phyloP scores from a whole-genome alignment of 228 moss, liverwort and hornwort genomes.

The Sphagnum fallax region DNA sequence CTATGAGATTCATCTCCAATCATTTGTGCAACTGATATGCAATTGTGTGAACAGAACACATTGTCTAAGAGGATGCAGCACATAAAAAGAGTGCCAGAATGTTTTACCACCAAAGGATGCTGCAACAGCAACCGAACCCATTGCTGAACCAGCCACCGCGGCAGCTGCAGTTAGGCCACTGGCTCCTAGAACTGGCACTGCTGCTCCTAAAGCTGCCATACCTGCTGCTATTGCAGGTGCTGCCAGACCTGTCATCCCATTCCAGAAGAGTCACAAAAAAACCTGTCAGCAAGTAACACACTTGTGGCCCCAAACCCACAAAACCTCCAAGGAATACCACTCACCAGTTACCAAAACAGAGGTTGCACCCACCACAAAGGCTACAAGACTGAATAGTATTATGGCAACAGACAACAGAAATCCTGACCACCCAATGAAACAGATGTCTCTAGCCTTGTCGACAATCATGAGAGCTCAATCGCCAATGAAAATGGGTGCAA shows the following conservation, averaged over 20 bases:
- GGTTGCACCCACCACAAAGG: no score
- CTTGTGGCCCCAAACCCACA: no score
- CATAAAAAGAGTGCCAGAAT: no score
- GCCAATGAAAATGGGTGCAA: no score
- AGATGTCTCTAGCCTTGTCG: no score
- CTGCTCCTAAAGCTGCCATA: slow-evolving; percentile 75
- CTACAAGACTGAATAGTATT: no score
- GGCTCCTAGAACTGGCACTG: slow-evolving; percentile 60
- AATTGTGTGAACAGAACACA: not conserved
- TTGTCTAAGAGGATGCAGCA: no score
- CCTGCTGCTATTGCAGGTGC: slow-evolving; percentile 96
- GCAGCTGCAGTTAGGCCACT: slow-evolving; percentile 90
- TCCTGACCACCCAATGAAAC: not conserved
- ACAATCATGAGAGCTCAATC: no score
- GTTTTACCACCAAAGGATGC: slow-evolving; percentile 90
- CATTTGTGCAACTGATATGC: not conserved
- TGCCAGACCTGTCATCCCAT: slow-evolving; percentile 54
- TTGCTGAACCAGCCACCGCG: slow-evolving; percentile 68
- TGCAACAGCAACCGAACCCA: slow-evolving; percentile 91
- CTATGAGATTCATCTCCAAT: not conserved
- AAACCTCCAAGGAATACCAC: no score
- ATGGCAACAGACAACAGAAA: no score
- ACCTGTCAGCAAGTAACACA: not conserved
- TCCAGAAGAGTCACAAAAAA: not conserved
- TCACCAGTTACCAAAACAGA: no score